Evolutionary conservation across 1,284 basidiomycete species (phyloP).

Genomic region (Wallemia mellicola): DNA sequence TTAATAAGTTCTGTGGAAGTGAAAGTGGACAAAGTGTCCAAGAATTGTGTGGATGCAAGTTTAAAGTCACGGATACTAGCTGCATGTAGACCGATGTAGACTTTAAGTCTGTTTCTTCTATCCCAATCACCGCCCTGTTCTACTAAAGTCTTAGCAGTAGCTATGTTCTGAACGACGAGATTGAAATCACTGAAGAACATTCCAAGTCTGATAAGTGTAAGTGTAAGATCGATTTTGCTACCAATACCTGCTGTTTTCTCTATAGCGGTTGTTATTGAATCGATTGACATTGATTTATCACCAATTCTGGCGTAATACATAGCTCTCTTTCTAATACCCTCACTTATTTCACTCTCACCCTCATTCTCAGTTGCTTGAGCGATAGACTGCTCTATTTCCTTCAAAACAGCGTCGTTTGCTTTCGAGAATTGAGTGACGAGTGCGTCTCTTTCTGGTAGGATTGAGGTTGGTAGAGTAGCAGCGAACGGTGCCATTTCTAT

Average conservation of each 20-base stretch:
- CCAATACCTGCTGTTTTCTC: constrained; percentile 83
- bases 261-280: constrained; percentile 22
- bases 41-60: constrained; percentile 48
- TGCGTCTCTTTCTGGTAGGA: constrained; percentile 15
- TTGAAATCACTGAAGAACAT: constrained; percentile 65
- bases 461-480: constrained; percentile 10
- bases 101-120: constrained; percentile 77
- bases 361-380: constrained; percentile 67
- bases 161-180: constrained; percentile 40
- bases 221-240: constrained; percentile 67
- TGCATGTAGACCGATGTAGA: constrained; percentile 65
- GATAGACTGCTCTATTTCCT: constrained; percentile 44
- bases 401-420: constrained; percentile 43
- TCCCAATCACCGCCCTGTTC: constrained; percentile 98
- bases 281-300: constrained; percentile 32
- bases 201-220: constrained; percentile 65
- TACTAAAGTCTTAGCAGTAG: constrained; percentile 61
- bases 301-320: constrained; percentile 69
- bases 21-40: constrained; percentile 77
- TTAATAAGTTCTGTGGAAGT: constrained; percentile 67
- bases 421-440: constrained; percentile 47
- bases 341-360: constrained; percentile 77
- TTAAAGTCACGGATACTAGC: constrained; percentile 46
- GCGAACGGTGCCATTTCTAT: constrained; percentile 59
- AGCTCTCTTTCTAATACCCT: constrained; percentile 55